These are phyloP conservation scores for Talaromyces marneffei DNA, from an alignment of 2,329 filamentous ascomycete species.

Conservation along the genomic window DNA sequence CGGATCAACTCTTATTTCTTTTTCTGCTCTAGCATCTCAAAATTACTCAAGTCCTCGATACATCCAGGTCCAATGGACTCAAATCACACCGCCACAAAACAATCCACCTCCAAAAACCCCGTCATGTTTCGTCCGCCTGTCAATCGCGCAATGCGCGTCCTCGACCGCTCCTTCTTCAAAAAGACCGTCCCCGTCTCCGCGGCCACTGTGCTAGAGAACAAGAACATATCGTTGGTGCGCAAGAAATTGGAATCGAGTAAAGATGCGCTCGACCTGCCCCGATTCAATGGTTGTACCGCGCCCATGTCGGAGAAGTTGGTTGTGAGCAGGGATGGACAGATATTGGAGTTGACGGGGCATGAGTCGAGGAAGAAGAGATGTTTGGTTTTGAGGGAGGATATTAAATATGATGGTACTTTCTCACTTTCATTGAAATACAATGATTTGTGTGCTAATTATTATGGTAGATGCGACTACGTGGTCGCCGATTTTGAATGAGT, in stretches of 20 bases:
- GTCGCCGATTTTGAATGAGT: constrained; percentile 63
- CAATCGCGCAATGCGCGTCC: constrained; percentile 68
- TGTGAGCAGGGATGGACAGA: constrained; percentile 12
- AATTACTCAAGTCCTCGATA: not conserved
- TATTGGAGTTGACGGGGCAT: constrained; percentile 48
- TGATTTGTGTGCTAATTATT: constrained; percentile 17
- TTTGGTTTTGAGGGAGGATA: constrained; percentile 33
- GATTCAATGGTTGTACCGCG: constrained; percentile 53
- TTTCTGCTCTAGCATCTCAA: not conserved
- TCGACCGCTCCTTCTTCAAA: constrained; percentile 79
- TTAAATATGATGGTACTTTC: constrained; percentile 39
- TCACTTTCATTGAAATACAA: not conserved
- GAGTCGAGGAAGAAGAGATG: constrained; percentile 40
- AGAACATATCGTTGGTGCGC: constrained; percentile 67
- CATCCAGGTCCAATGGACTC: constrained; percentile 1
- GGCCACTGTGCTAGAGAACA: constrained; percentile 68
- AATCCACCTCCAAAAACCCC: constrained; percentile 20
- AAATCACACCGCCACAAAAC: constrained; percentile 18
- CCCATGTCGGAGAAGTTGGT: constrained; percentile 47
- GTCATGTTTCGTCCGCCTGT: constrained; percentile 70
- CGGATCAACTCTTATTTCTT: constrained; percentile 11
- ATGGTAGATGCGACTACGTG: constrained; percentile 64
- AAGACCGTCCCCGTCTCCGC: constrained; percentile 71
- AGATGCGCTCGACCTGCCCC: constrained; percentile 61
- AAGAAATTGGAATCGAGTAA: constrained; percentile 58